Base-by-base conservation (phyloP, 768 basidiomycete species). In the Obba rivulosa region DNA sequence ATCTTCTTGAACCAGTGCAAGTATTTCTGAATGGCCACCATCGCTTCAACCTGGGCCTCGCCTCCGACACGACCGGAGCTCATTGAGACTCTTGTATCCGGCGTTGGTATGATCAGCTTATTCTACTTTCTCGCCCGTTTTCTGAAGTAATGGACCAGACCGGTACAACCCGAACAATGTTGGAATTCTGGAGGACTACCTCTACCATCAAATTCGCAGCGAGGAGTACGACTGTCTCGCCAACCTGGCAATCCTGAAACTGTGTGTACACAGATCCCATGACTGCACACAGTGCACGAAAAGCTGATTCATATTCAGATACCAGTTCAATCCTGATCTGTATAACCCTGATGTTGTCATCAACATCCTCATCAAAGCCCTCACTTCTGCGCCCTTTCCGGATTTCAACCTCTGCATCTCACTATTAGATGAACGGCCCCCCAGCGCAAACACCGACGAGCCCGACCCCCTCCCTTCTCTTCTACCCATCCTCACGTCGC, bases 141-240 rank as follows among this genome's bases (percentile, higher is more conserved):
- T 4, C 43, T 18, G 20, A 31, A 8, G n/a, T n/a, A n/a, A n/a
- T 43, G 24, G 45, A 43, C 8, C 49, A 96, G 95, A 98, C 74
- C 86, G 95, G 50, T 98, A 98, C 69, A 98, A 97, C 70, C 95
- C 95, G 37, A 84, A 85, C 45, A 98, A 98, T 66, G 83, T 95
- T 50, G 75, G 81, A 34, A 88, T 93, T 56, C 83, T 98, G 50
- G 95, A 97, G 69, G 95, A 97, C 64, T 97, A 98, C 70, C 82
- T 98, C 51, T 91, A 90, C 66, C 85, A 91, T 65, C 95, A 99
- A 69, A 91, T 92, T 54, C 79, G 87, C 57, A 86, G 81, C 59
- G 84, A 87, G 57, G 87, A 92, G 64, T 97, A 97, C 58, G 95
- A 99, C 67, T 85, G 90, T 58, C 79, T 97, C 36, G 92, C 95